These are phyloP conservation scores for Glarea lozoyensis DNA, from an alignment of 495 filamentous ascomycete genomes.

Conservation along the genomic window DNA sequence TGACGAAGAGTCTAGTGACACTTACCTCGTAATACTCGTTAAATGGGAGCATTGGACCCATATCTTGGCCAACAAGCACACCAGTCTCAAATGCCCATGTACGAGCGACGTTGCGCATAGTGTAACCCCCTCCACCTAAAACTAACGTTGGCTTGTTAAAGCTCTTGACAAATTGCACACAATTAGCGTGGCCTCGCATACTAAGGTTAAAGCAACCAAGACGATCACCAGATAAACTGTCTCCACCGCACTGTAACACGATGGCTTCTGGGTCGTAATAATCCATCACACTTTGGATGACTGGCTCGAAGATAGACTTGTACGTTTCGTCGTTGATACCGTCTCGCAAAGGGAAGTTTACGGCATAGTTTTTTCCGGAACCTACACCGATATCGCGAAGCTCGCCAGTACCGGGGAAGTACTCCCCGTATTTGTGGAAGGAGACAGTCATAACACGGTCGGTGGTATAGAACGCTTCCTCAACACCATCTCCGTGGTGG, in stretches of 20 bases:
- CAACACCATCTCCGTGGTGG: slow-evolving; percentile 95
- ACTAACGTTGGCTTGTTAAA: slow-evolving; percentile 89
- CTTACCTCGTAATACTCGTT: slow-evolving; percentile 97
- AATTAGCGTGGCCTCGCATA: slow-evolving; percentile 96
- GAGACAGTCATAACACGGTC: slow-evolving; percentile 98
- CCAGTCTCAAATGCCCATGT: slow-evolving; percentile 98
- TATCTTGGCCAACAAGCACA: slow-evolving; percentile 70
- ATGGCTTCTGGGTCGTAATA: slow-evolving; percentile 92
- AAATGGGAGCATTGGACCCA: slow-evolving; percentile 78
- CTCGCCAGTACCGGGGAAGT: slow-evolving; percentile 96
- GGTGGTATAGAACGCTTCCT: slow-evolving; percentile 96
- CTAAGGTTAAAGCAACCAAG: slow-evolving; percentile 97
- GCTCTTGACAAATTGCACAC: slow-evolving; percentile 87
- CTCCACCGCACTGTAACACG: slow-evolving; percentile 93
- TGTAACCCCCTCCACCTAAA: slow-evolving; percentile 93
- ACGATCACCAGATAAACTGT: slow-evolving; percentile 89
- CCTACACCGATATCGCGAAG: slow-evolving; percentile 93
- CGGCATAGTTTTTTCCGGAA: slow-evolving; percentile 82
- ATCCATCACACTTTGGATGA: slow-evolving; percentile 89
- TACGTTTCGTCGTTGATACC: slow-evolving; percentile 91
- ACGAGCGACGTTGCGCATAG: slow-evolving; percentile 95
- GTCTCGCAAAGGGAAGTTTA: slow-evolving; percentile 95
- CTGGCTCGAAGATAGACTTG: slow-evolving; percentile 91
- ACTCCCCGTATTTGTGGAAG: slow-evolving; percentile 98
- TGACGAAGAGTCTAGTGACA: neutral